Percentiles rank a stretch among this genome's conserved stretches.
Conservation (phyloP, 2,329 filamentous ascomycete genomes). For the Shiraia sp. region DNA sequence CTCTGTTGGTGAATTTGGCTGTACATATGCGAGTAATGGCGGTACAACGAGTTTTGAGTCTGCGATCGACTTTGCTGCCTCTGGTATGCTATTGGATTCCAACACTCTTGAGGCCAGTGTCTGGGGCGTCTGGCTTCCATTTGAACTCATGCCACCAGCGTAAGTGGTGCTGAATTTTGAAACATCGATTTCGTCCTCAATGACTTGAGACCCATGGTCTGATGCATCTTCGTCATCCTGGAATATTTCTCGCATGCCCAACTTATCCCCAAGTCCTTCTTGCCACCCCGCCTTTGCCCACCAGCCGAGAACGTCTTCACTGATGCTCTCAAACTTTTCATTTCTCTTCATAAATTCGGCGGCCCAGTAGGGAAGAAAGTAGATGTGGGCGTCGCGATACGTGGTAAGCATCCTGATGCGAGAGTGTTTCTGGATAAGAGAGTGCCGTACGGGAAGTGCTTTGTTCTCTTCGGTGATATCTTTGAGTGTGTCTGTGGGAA, state of each 20-base stretch:
- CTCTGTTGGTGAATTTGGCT: constrained; percentile 60
- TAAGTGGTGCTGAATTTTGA: constrained; percentile 57
- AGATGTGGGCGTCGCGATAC: constrained; percentile 90
- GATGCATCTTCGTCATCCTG: constrained; percentile 50
- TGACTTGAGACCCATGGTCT: constrained; percentile 35
- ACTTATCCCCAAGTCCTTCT: constrained; percentile 74
- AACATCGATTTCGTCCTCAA: constrained; percentile 60
- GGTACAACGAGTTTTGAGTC: constrained; percentile 60
- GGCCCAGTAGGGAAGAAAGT: constrained; percentile 91
- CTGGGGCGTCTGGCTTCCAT: constrained; percentile 12
- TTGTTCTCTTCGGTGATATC: constrained; percentile 79
- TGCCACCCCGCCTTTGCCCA: constrained; percentile 97
- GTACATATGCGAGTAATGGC: constrained; percentile 80
- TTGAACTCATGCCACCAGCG: constrained; percentile 29
- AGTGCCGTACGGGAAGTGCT: constrained; percentile 73
- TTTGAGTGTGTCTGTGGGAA: constrained; percentile 86
- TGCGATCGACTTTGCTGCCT: constrained; percentile 30
- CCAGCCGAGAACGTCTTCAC: constrained; percentile 90
- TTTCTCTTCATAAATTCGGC: constrained; percentile 81
- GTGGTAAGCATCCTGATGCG: constrained; percentile 79
- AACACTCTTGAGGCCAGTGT: constrained; percentile 44
- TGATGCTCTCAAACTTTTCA: constrained; percentile 81
- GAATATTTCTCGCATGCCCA: constrained; percentile 71
- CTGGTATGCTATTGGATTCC: constrained; percentile 32
- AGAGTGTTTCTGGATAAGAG: constrained; percentile 73